Conservation (phyloP, 2,329 filamentous ascomycete genomes). For the Claviceps purpurea region DNA sequence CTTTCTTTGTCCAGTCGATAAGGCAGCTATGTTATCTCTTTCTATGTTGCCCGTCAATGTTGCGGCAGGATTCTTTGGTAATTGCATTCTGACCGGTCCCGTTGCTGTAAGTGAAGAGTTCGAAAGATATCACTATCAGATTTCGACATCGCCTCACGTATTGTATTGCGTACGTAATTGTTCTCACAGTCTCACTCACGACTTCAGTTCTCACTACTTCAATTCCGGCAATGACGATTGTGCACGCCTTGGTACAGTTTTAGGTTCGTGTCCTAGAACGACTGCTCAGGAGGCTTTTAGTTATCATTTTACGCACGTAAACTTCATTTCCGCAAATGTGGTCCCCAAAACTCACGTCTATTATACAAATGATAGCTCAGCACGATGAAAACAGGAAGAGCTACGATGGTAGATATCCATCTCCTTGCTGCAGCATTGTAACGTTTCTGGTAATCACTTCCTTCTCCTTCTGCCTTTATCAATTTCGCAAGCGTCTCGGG, state of each 20-base stretch:
- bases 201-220: background rate
- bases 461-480: slow-evolving; percentile 9
- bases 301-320: background rate
- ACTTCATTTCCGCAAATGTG: background rate
- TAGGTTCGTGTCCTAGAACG: slow-evolving; percentile 1
- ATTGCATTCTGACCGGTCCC: no score
- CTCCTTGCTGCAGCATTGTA: slow-evolving; percentile 31
- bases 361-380: slow-evolving; percentile 42
- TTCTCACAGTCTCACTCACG: no score
- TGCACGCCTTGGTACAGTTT: background rate
- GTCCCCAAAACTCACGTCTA: slow-evolving; percentile 24
- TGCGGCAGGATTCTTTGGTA: no score
- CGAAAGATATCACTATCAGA: no score
- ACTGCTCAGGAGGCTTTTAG: background rate
- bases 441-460: slow-evolving; percentile 26
- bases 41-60: no score
- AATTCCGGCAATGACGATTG: background rate
- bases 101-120: no score
- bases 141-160: no score
- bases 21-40: no score
- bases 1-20: no score
- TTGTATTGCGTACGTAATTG: no score
- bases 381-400: slow-evolving; percentile 39
- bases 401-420: slow-evolving; percentile 35
- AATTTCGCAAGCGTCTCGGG: slow-evolving; percentile 10